Evolutionary conservation across 306 rosid genomes (phyloP).

Genomic region (Cucumis melo): DNA sequence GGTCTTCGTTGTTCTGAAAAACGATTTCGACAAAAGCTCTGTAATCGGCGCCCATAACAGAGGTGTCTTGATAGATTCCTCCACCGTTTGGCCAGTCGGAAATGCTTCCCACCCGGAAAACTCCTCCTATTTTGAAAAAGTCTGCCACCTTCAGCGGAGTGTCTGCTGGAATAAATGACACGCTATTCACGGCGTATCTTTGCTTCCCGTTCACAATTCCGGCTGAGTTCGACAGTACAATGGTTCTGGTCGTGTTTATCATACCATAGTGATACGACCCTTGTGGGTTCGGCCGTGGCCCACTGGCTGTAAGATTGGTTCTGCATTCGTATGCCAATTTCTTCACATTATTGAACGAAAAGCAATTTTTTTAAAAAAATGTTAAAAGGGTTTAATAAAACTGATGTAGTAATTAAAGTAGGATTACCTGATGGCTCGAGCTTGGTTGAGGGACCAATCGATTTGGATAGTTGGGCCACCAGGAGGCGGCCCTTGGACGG

Average conservation of each 20-base stretch:
- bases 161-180: slow-evolving; percentile 70
- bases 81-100: slow-evolving; percentile 71
- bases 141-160: slow-evolving; percentile 92
- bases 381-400: not conserved
- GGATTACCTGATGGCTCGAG: slow-evolving; percentile 77
- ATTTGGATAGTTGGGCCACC: slow-evolving; percentile 99
- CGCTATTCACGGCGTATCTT: slow-evolving; percentile 85
- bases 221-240: slow-evolving; percentile 47
- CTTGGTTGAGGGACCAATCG: slow-evolving; percentile 97
- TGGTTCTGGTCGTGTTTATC: slow-evolving; percentile 51
- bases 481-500: slow-evolving; percentile 71
- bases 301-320: slow-evolving; percentile 96
- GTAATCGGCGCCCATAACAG: slow-evolving; percentile 73
- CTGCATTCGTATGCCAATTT: slow-evolving; percentile 18
- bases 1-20: slow-evolving; percentile 78
- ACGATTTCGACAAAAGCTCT: slow-evolving; percentile 71
- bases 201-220: slow-evolving; percentile 70
- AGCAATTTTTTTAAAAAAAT: too few relatives aligned
- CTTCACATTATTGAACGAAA: too few relatives aligned
- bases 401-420: not conserved
- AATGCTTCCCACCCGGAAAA: slow-evolving; percentile 74
- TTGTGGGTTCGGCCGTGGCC: slow-evolving; percentile 98
- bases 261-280: slow-evolving; percentile 95
- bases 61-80: slow-evolving; percentile 75
- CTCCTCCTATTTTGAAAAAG: slow-evolving; percentile 64